Conservation (phyloP, 495 filamentous ascomycete genomes). For the Neurospora terricola region DNA sequence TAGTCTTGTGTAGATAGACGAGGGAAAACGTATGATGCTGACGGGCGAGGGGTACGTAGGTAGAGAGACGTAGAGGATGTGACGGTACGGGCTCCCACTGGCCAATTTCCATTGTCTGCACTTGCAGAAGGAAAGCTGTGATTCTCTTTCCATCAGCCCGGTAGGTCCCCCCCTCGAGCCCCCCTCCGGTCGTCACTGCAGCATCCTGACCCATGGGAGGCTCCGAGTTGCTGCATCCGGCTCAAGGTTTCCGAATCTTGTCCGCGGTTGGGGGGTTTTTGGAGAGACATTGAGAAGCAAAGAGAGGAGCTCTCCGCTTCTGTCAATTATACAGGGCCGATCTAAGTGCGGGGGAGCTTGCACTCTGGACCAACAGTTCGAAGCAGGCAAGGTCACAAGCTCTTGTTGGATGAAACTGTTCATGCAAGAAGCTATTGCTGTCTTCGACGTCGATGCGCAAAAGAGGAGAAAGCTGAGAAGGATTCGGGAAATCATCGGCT, state of each 20-base stretch:
- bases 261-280: not conserved
- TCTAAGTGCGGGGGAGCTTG: not conserved
- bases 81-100: not conserved
- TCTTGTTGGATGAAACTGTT: not conserved
- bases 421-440: not conserved
- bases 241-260: not conserved
- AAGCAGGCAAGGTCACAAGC: not conserved
- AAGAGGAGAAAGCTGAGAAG: not conserved
- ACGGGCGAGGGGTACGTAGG: not conserved
- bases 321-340: not conserved
- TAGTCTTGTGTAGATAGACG: not conserved
- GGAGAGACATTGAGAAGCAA: not conserved
- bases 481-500: not conserved
- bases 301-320: not conserved
- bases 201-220: not conserved
- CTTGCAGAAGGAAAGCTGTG: not conserved
- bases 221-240: not conserved
- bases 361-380: not conserved
- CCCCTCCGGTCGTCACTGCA: not conserved
- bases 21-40: constrained; percentile 11
- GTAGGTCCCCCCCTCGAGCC: not conserved
- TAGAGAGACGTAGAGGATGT: not conserved
- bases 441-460: not conserved
- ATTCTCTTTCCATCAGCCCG: not conserved
- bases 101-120: not conserved